Percentiles rank a stretch among this genome's conserved stretches.
phyloP scores from a whole-genome alignment of 176 grass and related monocot genomes.

The Lolium perenne region DNA sequence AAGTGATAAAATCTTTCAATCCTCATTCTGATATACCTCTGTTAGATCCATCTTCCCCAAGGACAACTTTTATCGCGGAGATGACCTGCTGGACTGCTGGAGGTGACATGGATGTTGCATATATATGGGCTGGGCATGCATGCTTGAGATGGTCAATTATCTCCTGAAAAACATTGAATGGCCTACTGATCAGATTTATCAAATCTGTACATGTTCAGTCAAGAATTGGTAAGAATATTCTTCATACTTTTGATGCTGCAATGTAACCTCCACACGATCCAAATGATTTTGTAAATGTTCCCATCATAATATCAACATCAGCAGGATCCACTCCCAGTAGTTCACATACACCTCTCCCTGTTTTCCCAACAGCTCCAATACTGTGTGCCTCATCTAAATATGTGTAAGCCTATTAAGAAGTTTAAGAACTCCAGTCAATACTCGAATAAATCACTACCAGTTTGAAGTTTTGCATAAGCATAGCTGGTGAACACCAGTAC shows the following conservation, averaged over 20 bases:
- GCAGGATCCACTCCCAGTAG: conserved; percentile 85
- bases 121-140: conserved; percentile 88
- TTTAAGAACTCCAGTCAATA: conserved; percentile 39
- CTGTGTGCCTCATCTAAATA: conserved; percentile 97
- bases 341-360: conserved; percentile 86
- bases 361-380: conserved; percentile 91
- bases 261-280: conserved; percentile 93
- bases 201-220: conserved; percentile 28
- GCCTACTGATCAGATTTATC: conserved; percentile 31
- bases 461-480: neutral
- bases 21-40: conserved; percentile 61
- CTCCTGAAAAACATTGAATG: conserved; percentile 56
- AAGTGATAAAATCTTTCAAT: neutral
- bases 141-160: conserved; percentile 85
- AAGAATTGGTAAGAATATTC: conserved; percentile 23
- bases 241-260: conserved; percentile 84
- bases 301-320: conserved; percentile 98
- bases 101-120: conserved; percentile 96
- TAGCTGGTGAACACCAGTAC: conserved; percentile 6
- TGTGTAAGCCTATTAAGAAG: conserved; percentile 71
- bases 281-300: conserved; percentile 98
- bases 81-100: conserved; percentile 95
- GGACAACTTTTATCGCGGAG: conserved; percentile 86
- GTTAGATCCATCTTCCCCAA: conserved; percentile 90
- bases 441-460: neutral